Evolutionary conservation across 768 basidiomycete species (phyloP).

Genomic region (Agrocybe pediades): DNA sequence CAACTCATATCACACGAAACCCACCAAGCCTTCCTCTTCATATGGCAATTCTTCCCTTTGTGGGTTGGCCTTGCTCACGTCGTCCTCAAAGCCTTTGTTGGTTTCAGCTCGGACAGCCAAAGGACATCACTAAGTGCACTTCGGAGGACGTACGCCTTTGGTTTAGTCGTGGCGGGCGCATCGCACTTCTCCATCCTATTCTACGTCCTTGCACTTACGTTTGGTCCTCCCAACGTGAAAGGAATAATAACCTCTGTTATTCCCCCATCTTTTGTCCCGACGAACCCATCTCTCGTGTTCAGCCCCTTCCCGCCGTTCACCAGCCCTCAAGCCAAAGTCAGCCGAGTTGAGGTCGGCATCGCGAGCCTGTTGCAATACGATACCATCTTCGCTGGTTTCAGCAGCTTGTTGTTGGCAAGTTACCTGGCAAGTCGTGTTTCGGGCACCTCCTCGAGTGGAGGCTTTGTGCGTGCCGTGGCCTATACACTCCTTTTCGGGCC

Average conservation of each 20-base stretch:
- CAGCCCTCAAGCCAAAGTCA: not conserved
- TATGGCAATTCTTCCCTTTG: not conserved
- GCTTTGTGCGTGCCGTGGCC: not conserved
- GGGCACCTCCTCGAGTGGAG: not conserved
- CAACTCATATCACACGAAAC: not conserved
- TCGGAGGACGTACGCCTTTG: not conserved
- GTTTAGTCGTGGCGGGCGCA: not conserved
- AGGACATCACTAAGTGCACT: not conserved
- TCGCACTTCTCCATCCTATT: not conserved
- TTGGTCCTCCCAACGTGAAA: not conserved
- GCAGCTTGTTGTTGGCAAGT: not conserved
- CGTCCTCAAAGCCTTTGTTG: not conserved
- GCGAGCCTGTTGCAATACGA: not conserved
- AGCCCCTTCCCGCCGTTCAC: not conserved
- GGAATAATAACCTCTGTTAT: not conserved
- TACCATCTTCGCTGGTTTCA: conserved; percentile 1
- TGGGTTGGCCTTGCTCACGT: not conserved
- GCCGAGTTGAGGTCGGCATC: not conserved
- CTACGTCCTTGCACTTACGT: not conserved
- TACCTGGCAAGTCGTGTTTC: not conserved
- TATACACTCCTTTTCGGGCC: not conserved
- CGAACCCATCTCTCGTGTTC: not conserved
- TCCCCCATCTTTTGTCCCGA: not conserved
- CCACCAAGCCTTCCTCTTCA: not conserved
- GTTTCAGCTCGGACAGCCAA: not conserved